Conservation (phyloP, 768 basidiomycete genomes). For the Leucocoprinus birnbaumii region DNA sequence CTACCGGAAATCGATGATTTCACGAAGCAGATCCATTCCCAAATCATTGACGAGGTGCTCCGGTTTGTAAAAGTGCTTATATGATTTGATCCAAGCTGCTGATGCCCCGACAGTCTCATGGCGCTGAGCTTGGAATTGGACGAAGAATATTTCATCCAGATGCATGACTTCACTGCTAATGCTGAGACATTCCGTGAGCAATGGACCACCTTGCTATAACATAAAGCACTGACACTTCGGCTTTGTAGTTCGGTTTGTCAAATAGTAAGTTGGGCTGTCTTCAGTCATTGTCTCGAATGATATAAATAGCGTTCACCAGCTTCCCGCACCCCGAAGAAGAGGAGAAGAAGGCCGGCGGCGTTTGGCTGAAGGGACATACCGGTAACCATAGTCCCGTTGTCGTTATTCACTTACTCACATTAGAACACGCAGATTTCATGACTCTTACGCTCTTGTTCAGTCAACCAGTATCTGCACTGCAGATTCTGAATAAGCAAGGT, state of each 20-base stretch:
- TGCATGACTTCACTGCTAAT: constrained; percentile 32
- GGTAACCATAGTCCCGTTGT: constrained; percentile 21
- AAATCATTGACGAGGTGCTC: constrained; percentile 33
- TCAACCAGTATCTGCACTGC: constrained; percentile 45
- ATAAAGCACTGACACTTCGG: neutral
- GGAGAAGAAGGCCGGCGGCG: constrained; percentile 37
- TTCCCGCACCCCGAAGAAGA: constrained; percentile 40
- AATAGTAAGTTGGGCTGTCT: constrained; percentile 33
- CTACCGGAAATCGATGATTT: constrained; percentile 33
- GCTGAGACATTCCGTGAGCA: constrained; percentile 30
- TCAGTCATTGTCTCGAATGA: neutral
- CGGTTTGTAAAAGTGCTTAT: constrained; percentile 15
- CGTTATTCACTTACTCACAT: neutral
- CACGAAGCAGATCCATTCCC: constrained; percentile 31
- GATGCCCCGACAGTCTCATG: constrained; percentile 22
- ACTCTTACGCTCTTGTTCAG: constrained; percentile 45
- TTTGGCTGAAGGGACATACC: constrained; percentile 51
- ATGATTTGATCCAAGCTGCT: neutral
- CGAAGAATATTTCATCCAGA: constrained; percentile 39
- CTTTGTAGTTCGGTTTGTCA: constrained; percentile 43
- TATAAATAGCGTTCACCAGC: constrained; percentile 18
- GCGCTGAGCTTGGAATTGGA: constrained; percentile 44
- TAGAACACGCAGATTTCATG: constrained; percentile 32
- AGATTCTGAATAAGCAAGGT: constrained; percentile 38
- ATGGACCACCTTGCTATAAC: neutral